Evolutionary conservation across 2,329 filamentous ascomycete species (phyloP), one percentile per base, ranked within the genome.

Genomic region (Talaromyces sp.): DNA sequence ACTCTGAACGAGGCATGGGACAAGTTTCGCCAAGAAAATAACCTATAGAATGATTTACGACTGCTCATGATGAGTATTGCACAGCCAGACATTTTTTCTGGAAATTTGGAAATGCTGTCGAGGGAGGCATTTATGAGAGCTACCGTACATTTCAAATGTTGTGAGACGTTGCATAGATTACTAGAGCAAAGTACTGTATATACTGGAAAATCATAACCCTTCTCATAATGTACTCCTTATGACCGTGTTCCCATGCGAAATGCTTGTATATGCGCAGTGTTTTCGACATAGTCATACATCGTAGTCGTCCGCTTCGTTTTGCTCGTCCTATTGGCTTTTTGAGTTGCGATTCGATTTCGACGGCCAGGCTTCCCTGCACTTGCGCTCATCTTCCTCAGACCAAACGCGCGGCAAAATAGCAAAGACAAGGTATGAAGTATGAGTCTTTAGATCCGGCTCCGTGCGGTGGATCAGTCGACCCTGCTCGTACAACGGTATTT

Each of bases 391-490:
- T 63, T 89, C 90, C 39, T 86, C 88, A 0, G 81, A 88, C 95
- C 95, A 99, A 64, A 90, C 88, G 51, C 87, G 83, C n/a, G 95
- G 93, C 63, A 99, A 77, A 3, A 95, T 80, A 0, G 95, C 95
- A 78, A 99, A 99, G 4, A 96, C 90, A 4, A 99, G 83, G 73
- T 99, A 99, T n/a, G 90, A 95, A 0, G 95, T 99, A 76, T 99
- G 95, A 8, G 91, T 95, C 82, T 96, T 97, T 63, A 98, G 79
- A 70, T 99, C 95, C 0, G 87, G 80, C 77, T 99, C 95, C 0
- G 90, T 87, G 27, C 92, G 85, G 69, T 96, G 91, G 32, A 92
- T 83, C 47, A 98, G 71, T 30, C 86, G 85, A 0, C 95, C 95
- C 64, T 93, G 85, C 71, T 89, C 85, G 78, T 88, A 96, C 0